Base-by-base conservation (phyloP, 495 filamentous ascomycete species). In the Neurospora sp. region DNA sequence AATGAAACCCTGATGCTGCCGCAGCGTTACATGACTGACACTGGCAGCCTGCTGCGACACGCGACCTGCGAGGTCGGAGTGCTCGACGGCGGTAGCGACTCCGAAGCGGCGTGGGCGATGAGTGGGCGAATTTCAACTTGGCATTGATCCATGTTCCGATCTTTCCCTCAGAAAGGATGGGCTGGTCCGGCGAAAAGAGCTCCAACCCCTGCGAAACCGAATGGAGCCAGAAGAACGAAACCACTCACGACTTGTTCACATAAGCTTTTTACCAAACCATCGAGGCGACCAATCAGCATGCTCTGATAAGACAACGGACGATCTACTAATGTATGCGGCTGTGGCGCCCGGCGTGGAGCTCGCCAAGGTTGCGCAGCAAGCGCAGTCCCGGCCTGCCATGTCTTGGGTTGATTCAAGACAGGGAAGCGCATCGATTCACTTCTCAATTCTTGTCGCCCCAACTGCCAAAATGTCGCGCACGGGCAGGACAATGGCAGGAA, bases 261-360 rank as follows among this genome's bases (percentile, higher is more conserved):
- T 31, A 37, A 66, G 27, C 74, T 70, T 71, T 72, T 76, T 62
- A 72, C 71, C 41, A 72, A 72, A 59, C n/a, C 3, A 0, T 69
- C 46, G 59, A 71, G 72, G 70, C 76, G 72, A 38, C 76, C 76
- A 77, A 75, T 77, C 44, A 44, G n/a, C 35, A 27, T 37, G 27
- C 39, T 38, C 10, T 70, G 72, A 75, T 75, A 77, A 74, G 76
- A 42, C 54, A 66, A 35, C 14, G 14, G 14, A 35, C 27, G 27
- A 66, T 66, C 54, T 35, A 20, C 8, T 9, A 44, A 46, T 46
- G 42, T 46, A 62, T 62, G 54, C 54, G 54, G 54, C 54, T 62
- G 54, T 62, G 54, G 54, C 54, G 54, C 54, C 54, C 54, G 27
- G 12, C 54, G 54, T 62, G 54, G 54, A 62, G 54, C 54, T 35